Conservation (phyloP, 2,329 filamentous ascomycete species). For the Drechslerella coelobrocha region DNA sequence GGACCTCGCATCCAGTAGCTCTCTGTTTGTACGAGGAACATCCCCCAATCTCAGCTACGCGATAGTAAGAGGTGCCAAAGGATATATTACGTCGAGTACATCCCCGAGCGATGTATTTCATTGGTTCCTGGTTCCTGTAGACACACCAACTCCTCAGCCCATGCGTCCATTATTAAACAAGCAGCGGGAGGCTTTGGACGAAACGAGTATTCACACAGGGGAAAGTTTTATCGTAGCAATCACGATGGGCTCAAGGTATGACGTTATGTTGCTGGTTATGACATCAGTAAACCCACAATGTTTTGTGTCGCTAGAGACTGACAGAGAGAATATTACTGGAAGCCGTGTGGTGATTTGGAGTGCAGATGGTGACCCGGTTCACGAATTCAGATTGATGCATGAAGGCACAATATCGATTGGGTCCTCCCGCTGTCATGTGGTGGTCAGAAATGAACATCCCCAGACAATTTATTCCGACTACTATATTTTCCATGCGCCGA, state of each 20-base stretch:
- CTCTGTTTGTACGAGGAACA: not conserved
- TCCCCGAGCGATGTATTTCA: not conserved
- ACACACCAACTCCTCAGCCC: not conserved
- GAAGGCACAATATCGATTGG: constrained; percentile 5
- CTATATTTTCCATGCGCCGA: constrained; percentile 16
- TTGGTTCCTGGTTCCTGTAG: constrained; percentile 7
- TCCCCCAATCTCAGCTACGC: constrained; percentile 17
- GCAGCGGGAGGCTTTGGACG: constrained; percentile 13
- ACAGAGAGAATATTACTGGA: not conserved
- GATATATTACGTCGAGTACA: not conserved
- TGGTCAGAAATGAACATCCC: constrained; percentile 18
- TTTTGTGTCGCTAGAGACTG: too few relatives aligned
- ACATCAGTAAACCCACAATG: too few relatives aligned
- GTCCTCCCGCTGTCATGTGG: constrained; percentile 23
- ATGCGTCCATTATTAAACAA: constrained; percentile 10
- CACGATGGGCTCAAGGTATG: constrained; percentile 8
- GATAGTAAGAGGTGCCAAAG: not conserved
- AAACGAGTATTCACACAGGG: not conserved
- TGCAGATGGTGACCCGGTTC: constrained; percentile 10
- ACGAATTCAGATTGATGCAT: constrained; percentile 22
- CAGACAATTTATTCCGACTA: constrained; percentile 9
- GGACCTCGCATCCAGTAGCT: not conserved
- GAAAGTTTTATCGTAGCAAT: constrained; percentile 15
- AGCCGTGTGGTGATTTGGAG: constrained; percentile 30
- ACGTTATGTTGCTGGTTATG: not conserved